Percentiles rank a stretch among this genome's conserved stretches.
Evolutionary conservation across 169 alveolate genomes (phyloP).

Genomic region (Plasmodium coatneyi): DNA sequence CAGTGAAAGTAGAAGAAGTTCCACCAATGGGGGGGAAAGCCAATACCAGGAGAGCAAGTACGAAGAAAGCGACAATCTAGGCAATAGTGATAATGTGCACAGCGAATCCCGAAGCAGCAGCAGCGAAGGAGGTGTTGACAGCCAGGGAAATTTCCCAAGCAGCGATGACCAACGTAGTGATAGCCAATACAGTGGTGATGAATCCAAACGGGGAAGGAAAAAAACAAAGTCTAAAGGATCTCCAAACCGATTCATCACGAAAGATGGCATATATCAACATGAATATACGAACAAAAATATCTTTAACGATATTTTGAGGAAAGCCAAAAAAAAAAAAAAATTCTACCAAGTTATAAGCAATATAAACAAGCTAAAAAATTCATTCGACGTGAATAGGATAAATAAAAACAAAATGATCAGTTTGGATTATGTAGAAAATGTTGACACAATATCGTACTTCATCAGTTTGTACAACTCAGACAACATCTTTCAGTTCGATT

Average conservation of each 20-base stretch:
- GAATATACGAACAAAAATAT: constrained; percentile 33
- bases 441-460: constrained; percentile 57
- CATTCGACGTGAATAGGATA: constrained; percentile 33
- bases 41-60: background rate
- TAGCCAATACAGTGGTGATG: background rate
- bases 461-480: constrained; percentile 63
- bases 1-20: background rate
- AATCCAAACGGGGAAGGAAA: background rate
- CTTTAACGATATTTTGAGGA: constrained; percentile 41
- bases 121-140: background rate
- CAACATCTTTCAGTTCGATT: constrained; percentile 64
- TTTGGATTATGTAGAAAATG: constrained; percentile 38
- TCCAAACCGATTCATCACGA: constrained; percentile 4
- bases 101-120: background rate
- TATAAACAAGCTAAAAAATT: constrained; percentile 27
- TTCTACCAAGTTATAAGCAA: constrained; percentile 52
- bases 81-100: background rate
- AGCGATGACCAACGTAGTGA: background rate
- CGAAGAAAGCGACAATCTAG: background rate
- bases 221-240: background rate
- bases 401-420: constrained; percentile 43
- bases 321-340: constrained; percentile 41
- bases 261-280: background rate
- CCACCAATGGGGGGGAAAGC: background rate
- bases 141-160: background rate